Evolutionary conservation across 2,329 filamentous ascomycete genomes (phyloP).

Genomic region (Passalora sequoiae): DNA sequence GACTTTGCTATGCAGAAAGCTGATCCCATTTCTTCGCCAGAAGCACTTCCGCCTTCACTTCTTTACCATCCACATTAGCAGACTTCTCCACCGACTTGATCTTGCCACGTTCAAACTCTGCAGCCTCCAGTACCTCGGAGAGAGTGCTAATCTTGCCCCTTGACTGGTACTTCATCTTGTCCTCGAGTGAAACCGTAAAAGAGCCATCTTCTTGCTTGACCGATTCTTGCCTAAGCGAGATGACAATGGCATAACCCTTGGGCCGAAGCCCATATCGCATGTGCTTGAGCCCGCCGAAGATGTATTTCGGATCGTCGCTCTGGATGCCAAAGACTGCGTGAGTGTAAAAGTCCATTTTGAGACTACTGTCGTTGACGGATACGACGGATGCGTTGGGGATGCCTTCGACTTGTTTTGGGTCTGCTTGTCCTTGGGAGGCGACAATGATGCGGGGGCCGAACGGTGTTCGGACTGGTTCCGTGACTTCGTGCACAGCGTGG

Average conservation of each 20-base stretch:
- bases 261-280: slow-evolving; percentile 25
- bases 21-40: slow-evolving; percentile 30
- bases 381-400: slow-evolving; percentile 18
- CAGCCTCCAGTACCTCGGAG: slow-evolving; percentile 25
- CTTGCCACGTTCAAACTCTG: slow-evolving; percentile 28
- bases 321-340: slow-evolving; percentile 25
- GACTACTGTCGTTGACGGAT: slow-evolving; percentile 8
- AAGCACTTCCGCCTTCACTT: slow-evolving; percentile 24
- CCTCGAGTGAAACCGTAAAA: slow-evolving; percentile 22
- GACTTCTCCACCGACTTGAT: slow-evolving; percentile 22
- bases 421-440: slow-evolving; percentile 15
- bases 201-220: slow-evolving; percentile 14
- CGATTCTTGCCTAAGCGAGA: slow-evolving; percentile 21
- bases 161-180: slow-evolving; percentile 25
- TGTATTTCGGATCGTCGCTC: slow-evolving; percentile 23
- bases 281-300: slow-evolving; percentile 23
- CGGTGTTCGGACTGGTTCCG: slow-evolving; percentile 21
- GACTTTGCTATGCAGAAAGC: slow-evolving; percentile 16
- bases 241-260: slow-evolving; percentile 26
- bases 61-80: slow-evolving; percentile 19
- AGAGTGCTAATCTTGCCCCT: slow-evolving; percentile 21
- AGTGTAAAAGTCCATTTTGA: slow-evolving; percentile 26
- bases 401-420: slow-evolving; percentile 7
- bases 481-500: slow-evolving; percentile 17
- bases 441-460: slow-evolving; percentile 25